Evolutionary conservation across 192 early-diverging fungal genomes (phyloP), one percentile per base, ranked within the genome.

Genomic region (Entrophospora sp.): DNA sequence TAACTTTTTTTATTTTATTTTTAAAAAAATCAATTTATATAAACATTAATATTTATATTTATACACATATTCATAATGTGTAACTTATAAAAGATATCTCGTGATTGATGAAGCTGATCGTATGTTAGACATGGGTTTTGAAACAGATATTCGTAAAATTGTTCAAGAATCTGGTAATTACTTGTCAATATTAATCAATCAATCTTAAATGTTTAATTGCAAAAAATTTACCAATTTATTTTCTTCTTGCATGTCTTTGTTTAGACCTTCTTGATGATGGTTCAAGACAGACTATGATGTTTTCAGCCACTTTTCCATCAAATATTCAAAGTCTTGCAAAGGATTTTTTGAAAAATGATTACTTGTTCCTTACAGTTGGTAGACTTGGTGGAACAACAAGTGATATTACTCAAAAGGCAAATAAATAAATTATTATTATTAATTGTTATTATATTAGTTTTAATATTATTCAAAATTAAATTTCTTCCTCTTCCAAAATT

Each of bases 71-170:
- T 68, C 30, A 75, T 68, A 59, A 16, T 14, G 5, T 42, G 34
- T 40, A 20, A 48, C 27, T 57, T 13, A 38, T 51, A 42, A 22
- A 31, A 71, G 68, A 16, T 80, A 79, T 68, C 73, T 85, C 27
- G 77, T 91, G 12, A 78, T 92, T 42, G 91, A 93, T 73, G 91
- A 93, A 71, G 91, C 91, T n/a, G 90, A 90, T 72, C 88, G 91
- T 46, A 94, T 94, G 91, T 80, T 98, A 71, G 96, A 96, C 71
- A 97, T 97, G 94, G 96, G 96, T 53, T 98, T 98, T 71, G 96
- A 96, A 79, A 80, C 85, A 12, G 87, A 93, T 69, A 92, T 99
- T 60, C 83, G 96, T 44, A 75, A 84, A 45, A 91, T 99, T 61
- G 89, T 97, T 22, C 73, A 81, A 62, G 63, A 72, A 49, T 65